Evolutionary conservation across 768 basidiomycete genomes (phyloP).

Genomic region (Phanerochaete sordida): DNA sequence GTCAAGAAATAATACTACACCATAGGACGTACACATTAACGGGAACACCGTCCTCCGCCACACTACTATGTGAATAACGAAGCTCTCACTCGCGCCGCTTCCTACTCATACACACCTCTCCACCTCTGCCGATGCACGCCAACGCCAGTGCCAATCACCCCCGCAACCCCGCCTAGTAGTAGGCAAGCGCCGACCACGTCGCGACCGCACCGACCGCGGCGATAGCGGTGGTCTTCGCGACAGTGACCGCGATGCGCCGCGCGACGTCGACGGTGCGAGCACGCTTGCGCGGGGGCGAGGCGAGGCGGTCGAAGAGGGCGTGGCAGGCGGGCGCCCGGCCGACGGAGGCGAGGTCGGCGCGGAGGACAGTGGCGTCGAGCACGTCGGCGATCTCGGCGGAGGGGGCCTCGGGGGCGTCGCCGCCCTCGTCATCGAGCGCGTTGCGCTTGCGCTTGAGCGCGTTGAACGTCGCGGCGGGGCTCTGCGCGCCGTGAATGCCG

Average conservation of each 20-base stretch:
- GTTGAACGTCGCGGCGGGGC: constrained; percentile 27
- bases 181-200: constrained; percentile 73
- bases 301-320: constrained; percentile 5
- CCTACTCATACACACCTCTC: background rate
- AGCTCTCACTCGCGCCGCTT: background rate
- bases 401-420: background rate
- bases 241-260: constrained; percentile 37
- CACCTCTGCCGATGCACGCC: too few species aligned
- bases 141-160: too few species aligned
- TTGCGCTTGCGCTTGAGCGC: constrained; percentile 63
- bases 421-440: constrained; percentile 18
- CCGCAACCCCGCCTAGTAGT: too few species aligned
- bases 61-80: background rate
- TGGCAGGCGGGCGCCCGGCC: too few species aligned
- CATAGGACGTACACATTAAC: background rate
- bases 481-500: constrained; percentile 11
- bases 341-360: too few species aligned
- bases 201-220: constrained; percentile 66
- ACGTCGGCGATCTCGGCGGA: background rate
- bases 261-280: constrained; percentile 29
- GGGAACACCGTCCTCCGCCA: too few species aligned
- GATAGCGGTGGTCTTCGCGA: constrained; percentile 58
- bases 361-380: background rate
- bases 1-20: too few species aligned
- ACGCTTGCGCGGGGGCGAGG: constrained; percentile 21